phyloP scores from a whole-genome alignment of 345 rosid species.

The Dipteronia dyeriana region DNA sequence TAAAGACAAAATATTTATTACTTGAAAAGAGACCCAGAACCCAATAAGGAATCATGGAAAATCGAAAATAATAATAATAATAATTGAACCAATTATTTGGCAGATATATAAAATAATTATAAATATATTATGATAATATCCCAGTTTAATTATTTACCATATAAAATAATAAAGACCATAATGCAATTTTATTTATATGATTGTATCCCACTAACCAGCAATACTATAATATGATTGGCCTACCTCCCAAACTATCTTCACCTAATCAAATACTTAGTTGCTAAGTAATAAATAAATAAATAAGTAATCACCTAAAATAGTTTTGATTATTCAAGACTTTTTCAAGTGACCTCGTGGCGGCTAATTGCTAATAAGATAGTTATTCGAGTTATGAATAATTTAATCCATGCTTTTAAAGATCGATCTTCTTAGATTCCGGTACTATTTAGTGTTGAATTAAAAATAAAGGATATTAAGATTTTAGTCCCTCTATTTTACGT shows the following conservation, averaged over 20 bases:
- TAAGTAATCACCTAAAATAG: background rate
- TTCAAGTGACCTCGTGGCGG: background rate
- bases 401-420: too few species aligned
- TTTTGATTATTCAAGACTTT: background rate
- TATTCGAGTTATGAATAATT: too few species aligned
- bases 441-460: too few species aligned
- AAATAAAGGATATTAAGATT: too few species aligned
- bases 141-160: constrained; percentile 3
- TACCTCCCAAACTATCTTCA: constrained; percentile 20
- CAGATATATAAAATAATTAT: too few species aligned
- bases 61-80: background rate
- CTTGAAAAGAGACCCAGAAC: background rate
- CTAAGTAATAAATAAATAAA: constrained; percentile 12
- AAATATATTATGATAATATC: background rate
- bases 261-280: constrained; percentile 27
- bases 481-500: too few species aligned
- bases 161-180: background rate
- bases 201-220: constrained; percentile 5
- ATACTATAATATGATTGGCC: constrained; percentile 16
- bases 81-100: background rate
- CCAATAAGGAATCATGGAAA: background rate
- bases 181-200: background rate
- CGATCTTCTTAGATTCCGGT: too few species aligned
- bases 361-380: background rate
- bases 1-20: background rate